A percentile compares a stretch with the other conserved stretches of the same genome.
phyloP scores from a whole-genome alignment of 768 basidiomycete genomes.

The Hydnomerulius pinastri region DNA sequence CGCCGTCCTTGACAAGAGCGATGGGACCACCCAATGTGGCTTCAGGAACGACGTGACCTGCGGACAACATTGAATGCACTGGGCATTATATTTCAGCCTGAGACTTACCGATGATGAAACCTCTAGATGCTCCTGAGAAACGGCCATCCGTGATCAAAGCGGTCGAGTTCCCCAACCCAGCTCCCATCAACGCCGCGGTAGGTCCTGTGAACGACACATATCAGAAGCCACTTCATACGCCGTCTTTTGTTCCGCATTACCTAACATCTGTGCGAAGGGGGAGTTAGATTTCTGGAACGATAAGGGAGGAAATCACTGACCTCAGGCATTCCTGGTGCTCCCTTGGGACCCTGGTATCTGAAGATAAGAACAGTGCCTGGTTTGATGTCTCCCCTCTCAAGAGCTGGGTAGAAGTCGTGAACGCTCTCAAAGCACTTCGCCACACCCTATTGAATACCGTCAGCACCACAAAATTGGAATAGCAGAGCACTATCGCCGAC shows the following conservation, averaged over 20 bases:
- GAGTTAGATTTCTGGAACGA: background rate
- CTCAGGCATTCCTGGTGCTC: slow-evolving; percentile 93
- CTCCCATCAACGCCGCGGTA: slow-evolving; percentile 83
- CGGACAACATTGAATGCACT: slow-evolving; percentile 38
- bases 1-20: slow-evolving; percentile 83
- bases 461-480: background rate
- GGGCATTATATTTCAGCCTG: slow-evolving; percentile 18
- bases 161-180: slow-evolving; percentile 75
- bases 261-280: slow-evolving; percentile 42
- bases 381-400: slow-evolving; percentile 74
- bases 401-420: slow-evolving; percentile 70
- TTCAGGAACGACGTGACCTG: slow-evolving; percentile 64
- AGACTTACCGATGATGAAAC: slow-evolving; percentile 56
- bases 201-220: slow-evolving; percentile 48
- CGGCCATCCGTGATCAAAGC: slow-evolving; percentile 88
- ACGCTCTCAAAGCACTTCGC: slow-evolving; percentile 81
- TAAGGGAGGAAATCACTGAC: slow-evolving; percentile 28
- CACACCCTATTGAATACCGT: slow-evolving; percentile 47
- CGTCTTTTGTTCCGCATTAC: slow-evolving; percentile 22
- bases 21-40: slow-evolving; percentile 85
- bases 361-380: slow-evolving; percentile 77
- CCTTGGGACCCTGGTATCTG: slow-evolving; percentile 88
- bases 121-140: slow-evolving; percentile 81
- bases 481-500: slow-evolving; percentile 36
- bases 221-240: slow-evolving; percentile 1